These are phyloP conservation scores for Sporothrix mexicana DNA, from an alignment of 2,329 filamentous ascomycete species.

Conservation along the genomic window DNA sequence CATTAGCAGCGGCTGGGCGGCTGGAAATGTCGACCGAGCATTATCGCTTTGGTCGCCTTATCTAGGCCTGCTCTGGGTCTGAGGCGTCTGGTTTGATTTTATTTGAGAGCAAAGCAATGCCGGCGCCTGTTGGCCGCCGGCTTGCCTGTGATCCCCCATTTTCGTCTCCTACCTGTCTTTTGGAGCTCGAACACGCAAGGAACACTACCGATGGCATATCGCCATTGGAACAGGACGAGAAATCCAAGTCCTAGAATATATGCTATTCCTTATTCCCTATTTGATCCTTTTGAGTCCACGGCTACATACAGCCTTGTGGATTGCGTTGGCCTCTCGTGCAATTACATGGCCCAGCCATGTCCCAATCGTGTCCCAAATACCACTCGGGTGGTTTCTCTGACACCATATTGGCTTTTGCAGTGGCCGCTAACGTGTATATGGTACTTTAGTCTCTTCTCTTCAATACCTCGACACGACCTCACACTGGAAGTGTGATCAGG, in stretches of 20 bases:
- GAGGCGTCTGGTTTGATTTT: slow-evolving; percentile 3
- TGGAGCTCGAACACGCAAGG: too few relatives aligned
- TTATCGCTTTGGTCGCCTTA: background rate
- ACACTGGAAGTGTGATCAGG: background rate
- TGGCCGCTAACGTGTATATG: background rate
- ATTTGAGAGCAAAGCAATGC: too few relatives aligned
- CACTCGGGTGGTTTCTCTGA: background rate
- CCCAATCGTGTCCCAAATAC: background rate
- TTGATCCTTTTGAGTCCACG: too few relatives aligned
- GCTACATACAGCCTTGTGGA: too few relatives aligned
- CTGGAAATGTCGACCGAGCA: background rate
- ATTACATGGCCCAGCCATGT: too few relatives aligned
- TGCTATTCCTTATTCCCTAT: too few relatives aligned
- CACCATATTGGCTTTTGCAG: background rate
- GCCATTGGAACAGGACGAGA: background rate
- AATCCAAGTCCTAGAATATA: background rate
- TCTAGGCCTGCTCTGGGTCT: slow-evolving; percentile 1
- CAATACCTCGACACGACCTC: background rate
- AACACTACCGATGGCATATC: background rate
- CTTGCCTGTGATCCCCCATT: background rate
- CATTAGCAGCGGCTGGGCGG: background rate
- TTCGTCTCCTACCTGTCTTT: background rate
- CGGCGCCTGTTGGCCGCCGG: background rate
- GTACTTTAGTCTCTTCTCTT: background rate
- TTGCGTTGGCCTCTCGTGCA: too few relatives aligned